A percentile compares a stretch with the other conserved stretches of the same genome.
Conservation (phyloP, 768 basidiomycete species). For the Kwoniella pini region DNA sequence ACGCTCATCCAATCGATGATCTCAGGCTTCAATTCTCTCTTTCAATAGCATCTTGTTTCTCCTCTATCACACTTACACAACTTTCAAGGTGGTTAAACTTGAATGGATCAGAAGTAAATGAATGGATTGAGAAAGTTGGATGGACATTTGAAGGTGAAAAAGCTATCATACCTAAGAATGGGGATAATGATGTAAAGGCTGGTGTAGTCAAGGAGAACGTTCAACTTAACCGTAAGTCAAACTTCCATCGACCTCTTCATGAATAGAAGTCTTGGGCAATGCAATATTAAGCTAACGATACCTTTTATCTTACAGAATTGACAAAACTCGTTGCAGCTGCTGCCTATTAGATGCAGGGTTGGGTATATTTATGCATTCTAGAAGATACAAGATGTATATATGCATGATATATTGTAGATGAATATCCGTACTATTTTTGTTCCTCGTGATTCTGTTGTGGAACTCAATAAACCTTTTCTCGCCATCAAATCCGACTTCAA, state of each 20-base stretch:
- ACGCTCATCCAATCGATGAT: slow-evolving; percentile 40
- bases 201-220: slow-evolving; percentile 55
- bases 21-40: slow-evolving; percentile 47
- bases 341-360: slow-evolving; percentile 31
- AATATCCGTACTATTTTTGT: too few species aligned
- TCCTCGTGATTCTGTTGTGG: too few species aligned
- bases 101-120: slow-evolving; percentile 26
- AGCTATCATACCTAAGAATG: slow-evolving; percentile 50
- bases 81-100: slow-evolving; percentile 52
- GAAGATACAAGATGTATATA: slow-evolving; percentile 2
- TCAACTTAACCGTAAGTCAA: slow-evolving; percentile 53
- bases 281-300: neutral
- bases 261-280: neutral
- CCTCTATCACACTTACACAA: slow-evolving; percentile 40
- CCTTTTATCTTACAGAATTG: slow-evolving; percentile 41
- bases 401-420: slow-evolving; percentile 9
- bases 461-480: too few species aligned
- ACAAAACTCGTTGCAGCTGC: slow-evolving; percentile 54
- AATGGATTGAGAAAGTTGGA: slow-evolving; percentile 43
- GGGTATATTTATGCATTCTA: neutral
- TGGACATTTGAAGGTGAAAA: slow-evolving; percentile 53
- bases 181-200: slow-evolving; percentile 56
- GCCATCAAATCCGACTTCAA: too few species aligned
- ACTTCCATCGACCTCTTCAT: neutral
- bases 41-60: slow-evolving; percentile 53